These are phyloP conservation scores for Pisolithus tinctorius DNA, from an alignment of 768 basidiomycete genomes.

Conservation along the genomic window DNA sequence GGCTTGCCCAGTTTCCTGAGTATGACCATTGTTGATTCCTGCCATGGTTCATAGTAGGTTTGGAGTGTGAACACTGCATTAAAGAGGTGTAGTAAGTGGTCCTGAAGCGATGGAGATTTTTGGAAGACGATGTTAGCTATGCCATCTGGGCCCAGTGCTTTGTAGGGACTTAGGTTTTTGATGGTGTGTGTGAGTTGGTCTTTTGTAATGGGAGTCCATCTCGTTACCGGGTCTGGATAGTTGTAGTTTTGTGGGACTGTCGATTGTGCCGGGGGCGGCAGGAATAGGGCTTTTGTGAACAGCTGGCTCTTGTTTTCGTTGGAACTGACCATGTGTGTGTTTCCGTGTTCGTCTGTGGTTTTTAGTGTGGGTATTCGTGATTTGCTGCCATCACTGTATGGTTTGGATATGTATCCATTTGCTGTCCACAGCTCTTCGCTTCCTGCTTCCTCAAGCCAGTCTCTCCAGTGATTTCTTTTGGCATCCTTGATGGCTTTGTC, in stretches of 20 bases:
- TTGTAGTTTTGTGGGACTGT: background rate
- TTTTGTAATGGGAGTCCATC: conserved; percentile 1
- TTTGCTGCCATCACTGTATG: conserved; percentile 6
- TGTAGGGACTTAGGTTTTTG: conserved; percentile 7
- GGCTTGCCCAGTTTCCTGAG: too few relatives aligned
- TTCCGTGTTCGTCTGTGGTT: background rate
- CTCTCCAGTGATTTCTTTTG: conserved; percentile 12
- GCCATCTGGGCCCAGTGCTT: conserved; percentile 22
- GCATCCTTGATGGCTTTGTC: conserved; percentile 22
- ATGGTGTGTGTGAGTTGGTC: conserved; percentile 8
- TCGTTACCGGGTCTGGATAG: background rate
- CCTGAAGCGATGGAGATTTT: too few relatives aligned
- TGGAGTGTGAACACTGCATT: too few relatives aligned
- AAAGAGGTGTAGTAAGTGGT: too few relatives aligned
- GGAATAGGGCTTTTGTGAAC: conserved; percentile 21
- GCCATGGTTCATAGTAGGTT: too few relatives aligned
- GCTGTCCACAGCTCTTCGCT: conserved; percentile 14
- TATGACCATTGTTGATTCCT: too few relatives aligned
- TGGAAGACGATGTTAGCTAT: conserved; percentile 22
- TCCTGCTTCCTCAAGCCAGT: conserved; percentile 20
- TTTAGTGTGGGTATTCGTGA: background rate
- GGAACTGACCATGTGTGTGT: background rate
- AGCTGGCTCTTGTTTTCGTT: conserved; percentile 19
- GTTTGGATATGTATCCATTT: too few relatives aligned
- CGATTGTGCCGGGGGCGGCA: conserved; percentile 3